Conservation (phyloP, 352 stramenopile genomes). For the Pythium coloratum region DNA sequence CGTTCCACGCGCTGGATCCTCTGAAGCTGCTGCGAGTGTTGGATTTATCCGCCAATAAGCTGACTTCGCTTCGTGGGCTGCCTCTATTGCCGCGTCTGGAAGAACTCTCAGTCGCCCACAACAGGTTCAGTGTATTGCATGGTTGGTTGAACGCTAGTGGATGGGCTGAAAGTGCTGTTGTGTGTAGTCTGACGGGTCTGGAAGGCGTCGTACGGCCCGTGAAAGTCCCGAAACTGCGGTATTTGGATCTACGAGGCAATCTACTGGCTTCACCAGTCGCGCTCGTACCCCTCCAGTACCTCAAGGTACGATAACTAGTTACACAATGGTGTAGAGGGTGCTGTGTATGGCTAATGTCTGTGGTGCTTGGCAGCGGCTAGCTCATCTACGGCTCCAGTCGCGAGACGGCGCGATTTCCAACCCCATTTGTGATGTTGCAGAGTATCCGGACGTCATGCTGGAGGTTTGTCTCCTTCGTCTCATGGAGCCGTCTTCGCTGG, state of each 20-base stretch:
- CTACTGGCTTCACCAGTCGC: conserved; percentile 41
- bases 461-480: conserved; percentile 37
- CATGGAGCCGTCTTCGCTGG: not conserved
- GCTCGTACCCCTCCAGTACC: conserved; percentile 45
- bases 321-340: not conserved
- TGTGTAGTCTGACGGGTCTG: conserved; percentile 42
- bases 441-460: conserved; percentile 47
- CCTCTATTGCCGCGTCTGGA: conserved; percentile 60
- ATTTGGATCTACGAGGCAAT: conserved; percentile 74
- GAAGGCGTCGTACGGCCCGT: conserved; percentile 59
- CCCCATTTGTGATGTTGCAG: conserved; percentile 57
- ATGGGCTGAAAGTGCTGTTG: not conserved
- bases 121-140: conserved; percentile 35
- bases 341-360: not conserved
- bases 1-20: conserved; percentile 58
- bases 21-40: conserved; percentile 65
- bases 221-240: conserved; percentile 72
- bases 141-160: not conserved
- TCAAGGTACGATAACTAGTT: conserved; percentile 38
- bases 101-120: conserved; percentile 76
- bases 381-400: conserved; percentile 60
- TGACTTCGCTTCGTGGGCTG: conserved; percentile 57
- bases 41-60: conserved; percentile 78
- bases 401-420: conserved; percentile 57
- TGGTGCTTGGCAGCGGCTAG: conserved; percentile 36